phyloP scores from a whole-genome alignment of 169 alveolate genomes.

The Miamiensis avidus region DNA sequence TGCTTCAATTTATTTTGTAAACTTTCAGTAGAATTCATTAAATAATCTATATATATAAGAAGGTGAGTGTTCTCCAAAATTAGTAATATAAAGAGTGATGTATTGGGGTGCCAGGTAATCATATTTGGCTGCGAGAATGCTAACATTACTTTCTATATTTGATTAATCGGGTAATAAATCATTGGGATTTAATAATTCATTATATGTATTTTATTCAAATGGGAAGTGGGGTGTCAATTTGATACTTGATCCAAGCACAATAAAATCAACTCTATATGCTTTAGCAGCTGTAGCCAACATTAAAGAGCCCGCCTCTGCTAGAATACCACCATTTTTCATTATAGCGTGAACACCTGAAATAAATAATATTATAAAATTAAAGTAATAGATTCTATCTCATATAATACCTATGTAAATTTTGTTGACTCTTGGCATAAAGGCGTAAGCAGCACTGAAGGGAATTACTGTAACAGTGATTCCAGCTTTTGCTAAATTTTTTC shows the following conservation, averaged over 20 bases:
- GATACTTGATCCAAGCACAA: constrained; percentile 52
- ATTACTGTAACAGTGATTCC: constrained; percentile 51
- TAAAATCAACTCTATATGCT: constrained; percentile 66
- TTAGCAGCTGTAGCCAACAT: constrained; percentile 61
- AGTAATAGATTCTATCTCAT: not conserved
- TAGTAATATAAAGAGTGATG: constrained; percentile 57
- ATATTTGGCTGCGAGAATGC: constrained; percentile 57
- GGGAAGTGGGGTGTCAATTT: constrained; percentile 73
- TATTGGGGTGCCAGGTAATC: constrained; percentile 75
- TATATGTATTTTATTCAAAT: constrained; percentile 65
- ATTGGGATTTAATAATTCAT: constrained; percentile 55
- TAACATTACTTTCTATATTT: constrained; percentile 29
- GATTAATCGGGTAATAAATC: constrained; percentile 24
- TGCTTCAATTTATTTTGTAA: too few relatives aligned
- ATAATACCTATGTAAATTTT: constrained; percentile 63
- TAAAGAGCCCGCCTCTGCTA: constrained; percentile 57
- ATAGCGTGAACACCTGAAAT: constrained; percentile 48
- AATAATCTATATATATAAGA: constrained; percentile 59
- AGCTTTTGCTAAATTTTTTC: constrained; percentile 40
- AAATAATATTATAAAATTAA: not conserved
- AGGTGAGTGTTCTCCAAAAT: constrained; percentile 66
- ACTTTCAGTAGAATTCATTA: constrained; percentile 53
- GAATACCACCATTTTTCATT: constrained; percentile 77
- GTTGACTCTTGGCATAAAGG: constrained; percentile 68
- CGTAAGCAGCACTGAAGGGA: constrained; percentile 59